Evolutionary conservation across 768 basidiomycete genomes (phyloP).

Genomic region (Boletus rubropictus): DNA sequence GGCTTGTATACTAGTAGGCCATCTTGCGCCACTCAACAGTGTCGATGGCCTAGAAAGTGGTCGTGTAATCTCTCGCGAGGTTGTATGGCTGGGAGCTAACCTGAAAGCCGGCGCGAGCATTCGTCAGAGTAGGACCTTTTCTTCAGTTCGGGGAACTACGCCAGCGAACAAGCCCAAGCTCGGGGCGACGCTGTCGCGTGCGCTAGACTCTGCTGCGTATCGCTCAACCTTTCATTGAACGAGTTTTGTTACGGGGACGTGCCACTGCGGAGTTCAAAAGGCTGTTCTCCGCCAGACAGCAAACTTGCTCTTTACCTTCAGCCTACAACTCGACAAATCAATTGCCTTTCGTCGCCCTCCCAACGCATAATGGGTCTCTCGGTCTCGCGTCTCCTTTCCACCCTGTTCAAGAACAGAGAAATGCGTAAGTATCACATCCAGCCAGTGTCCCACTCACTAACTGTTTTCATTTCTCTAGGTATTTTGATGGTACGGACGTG

Average conservation of each 20-base stretch:
- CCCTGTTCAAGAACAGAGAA: slow-evolving; percentile 97
- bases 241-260: neutral
- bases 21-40: too few species aligned
- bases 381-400: slow-evolving; percentile 67
- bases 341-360: slow-evolving; percentile 28
- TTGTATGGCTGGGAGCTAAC: too few species aligned
- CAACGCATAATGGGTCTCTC: slow-evolving; percentile 67
- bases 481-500: slow-evolving; percentile 79
- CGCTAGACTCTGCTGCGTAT: too few species aligned
- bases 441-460: slow-evolving; percentile 16
- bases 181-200: too few species aligned
- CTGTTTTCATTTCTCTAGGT: slow-evolving; percentile 47
- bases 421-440: slow-evolving; percentile 72
- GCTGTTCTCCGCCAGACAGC: slow-evolving; percentile 26
- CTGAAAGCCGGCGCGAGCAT: too few species aligned
- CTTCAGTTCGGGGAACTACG: too few species aligned
- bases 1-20: too few species aligned
- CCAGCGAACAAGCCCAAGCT: too few species aligned
- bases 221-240: too few species aligned
- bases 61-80: too few species aligned
- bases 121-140: too few species aligned
- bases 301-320: slow-evolving; percentile 31
- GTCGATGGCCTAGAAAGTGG: too few species aligned
- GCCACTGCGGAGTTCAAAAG: slow-evolving; percentile 34
- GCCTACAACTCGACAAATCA: slow-evolving; percentile 24